These are phyloP conservation scores for Coprinopsis sp. DNA, from an alignment of 768 basidiomycete genomes.

Conservation along the genomic window DNA sequence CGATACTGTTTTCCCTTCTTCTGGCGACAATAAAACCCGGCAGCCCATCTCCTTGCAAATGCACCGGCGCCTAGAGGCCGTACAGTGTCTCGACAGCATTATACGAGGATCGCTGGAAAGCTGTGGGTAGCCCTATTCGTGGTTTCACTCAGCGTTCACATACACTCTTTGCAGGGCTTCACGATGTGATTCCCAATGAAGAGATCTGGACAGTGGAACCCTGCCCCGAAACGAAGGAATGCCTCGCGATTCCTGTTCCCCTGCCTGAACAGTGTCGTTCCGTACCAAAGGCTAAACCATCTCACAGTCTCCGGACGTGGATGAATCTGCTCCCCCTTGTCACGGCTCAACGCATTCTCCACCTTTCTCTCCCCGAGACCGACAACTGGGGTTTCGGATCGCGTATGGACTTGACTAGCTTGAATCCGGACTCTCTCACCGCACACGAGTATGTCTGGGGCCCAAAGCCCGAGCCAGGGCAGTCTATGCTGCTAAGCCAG, in stretches of 20 bases:
- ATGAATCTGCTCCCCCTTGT: slow-evolving; percentile 40
- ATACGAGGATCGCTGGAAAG: neutral
- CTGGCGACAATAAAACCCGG: too few species aligned
- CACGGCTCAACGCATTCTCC: slow-evolving; percentile 44
- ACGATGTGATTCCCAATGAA: neutral
- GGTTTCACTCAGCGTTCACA: neutral
- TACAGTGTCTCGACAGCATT: slow-evolving; percentile 31
- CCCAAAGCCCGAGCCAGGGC: too few species aligned
- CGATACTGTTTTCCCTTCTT: too few species aligned
- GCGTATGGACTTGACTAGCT: slow-evolving; percentile 16
- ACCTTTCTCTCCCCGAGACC: slow-evolving; percentile 40
- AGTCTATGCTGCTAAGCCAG: slow-evolving; percentile 17
- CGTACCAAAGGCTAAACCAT: neutral
- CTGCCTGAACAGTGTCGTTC: neutral
- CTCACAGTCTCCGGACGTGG: slow-evolving; percentile 4
- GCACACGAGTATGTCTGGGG: slow-evolving; percentile 45
- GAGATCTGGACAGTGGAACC: slow-evolving; percentile 2
- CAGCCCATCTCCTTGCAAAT: slow-evolving; percentile 32
- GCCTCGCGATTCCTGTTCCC: slow-evolving; percentile 6
- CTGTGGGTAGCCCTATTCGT: slow-evolving; percentile 2
- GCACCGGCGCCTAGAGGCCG: slow-evolving; percentile 49
- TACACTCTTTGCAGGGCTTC: neutral
- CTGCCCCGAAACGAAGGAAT: neutral
- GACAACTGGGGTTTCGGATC: slow-evolving; percentile 37
- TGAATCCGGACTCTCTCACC: slow-evolving; percentile 29